phyloP scores from a whole-genome alignment of 768 basidiomycete species.

The Collybia mongolica region DNA sequence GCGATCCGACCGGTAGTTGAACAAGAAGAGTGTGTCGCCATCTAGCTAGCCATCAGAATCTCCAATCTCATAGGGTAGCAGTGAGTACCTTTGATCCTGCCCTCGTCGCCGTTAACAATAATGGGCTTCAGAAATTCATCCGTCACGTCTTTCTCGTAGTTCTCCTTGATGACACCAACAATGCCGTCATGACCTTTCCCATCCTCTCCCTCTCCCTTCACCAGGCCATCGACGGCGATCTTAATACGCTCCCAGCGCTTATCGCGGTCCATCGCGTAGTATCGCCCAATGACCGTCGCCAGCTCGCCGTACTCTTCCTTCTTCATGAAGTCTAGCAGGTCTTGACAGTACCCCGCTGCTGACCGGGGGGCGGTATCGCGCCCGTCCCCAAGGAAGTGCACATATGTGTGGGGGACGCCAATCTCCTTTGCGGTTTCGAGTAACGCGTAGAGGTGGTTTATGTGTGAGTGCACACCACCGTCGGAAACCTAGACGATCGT shows the following conservation, averaged over 20 bases:
- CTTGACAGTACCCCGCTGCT: constrained; percentile 70
- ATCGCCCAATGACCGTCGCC: constrained; percentile 83
- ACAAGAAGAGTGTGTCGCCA: constrained; percentile 88
- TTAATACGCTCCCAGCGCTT: constrained; percentile 96
- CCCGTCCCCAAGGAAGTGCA: constrained; percentile 95
- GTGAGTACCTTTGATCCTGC: constrained; percentile 70
- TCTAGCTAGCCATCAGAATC: constrained; percentile 38
- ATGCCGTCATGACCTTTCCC: constrained; percentile 46
- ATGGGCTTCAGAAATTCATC: constrained; percentile 97
- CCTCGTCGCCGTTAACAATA: constrained; percentile 77
- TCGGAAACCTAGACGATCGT: constrained; percentile 70
- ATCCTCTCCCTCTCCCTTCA: constrained; percentile 64
- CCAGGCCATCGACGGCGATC: constrained; percentile 83
- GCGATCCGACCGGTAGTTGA: constrained; percentile 97
- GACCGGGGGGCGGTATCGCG: constrained; percentile 92
- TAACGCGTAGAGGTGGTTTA: constrained; percentile 84
- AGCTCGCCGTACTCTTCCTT: constrained; percentile 80
- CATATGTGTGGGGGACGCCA: constrained; percentile 80
- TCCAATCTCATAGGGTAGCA: neutral
- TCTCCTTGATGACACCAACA: constrained; percentile 50
- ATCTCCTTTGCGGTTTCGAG: constrained; percentile 87
- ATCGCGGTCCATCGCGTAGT: constrained; percentile 97
- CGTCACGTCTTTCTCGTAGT: constrained; percentile 83
- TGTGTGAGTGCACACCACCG: constrained; percentile 97
- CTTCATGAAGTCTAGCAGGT: constrained; percentile 75